Evolutionary conservation across 768 basidiomycete species (phyloP).

Genomic region (Auricularia heimuer): DNA sequence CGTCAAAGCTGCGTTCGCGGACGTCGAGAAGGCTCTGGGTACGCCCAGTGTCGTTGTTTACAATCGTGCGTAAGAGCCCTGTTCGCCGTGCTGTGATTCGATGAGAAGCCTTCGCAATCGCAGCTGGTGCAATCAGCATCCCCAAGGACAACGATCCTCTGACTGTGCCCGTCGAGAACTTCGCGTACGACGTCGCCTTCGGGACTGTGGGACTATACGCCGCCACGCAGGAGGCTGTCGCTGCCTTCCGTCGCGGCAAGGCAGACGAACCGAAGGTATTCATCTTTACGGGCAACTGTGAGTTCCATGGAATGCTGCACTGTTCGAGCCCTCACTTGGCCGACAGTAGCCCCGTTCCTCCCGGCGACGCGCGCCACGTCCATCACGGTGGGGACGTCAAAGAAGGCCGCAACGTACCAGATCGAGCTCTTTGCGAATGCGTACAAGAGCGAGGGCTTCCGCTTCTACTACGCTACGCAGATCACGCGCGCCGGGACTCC

Average conservation of each 20-base stretch:
- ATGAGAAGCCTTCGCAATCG: neutral
- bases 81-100: too few relatives aligned
- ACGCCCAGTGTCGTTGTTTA: neutral
- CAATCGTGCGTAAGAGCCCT: neutral
- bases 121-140: neutral
- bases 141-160: neutral
- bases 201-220: neutral
- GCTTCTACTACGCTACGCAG: constrained; percentile 4
- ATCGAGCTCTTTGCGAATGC: neutral
- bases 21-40: neutral
- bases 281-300: neutral
- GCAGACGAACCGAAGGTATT: constrained; percentile 3
- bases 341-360: neutral
- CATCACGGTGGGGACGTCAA: neutral
- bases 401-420: constrained; percentile 3
- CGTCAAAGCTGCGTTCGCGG: neutral
- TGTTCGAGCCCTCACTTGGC: neutral
- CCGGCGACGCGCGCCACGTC: neutral
- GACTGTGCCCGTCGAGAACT: neutral
- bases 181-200: neutral
- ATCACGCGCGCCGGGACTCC: neutral
- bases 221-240: constrained; percentile 1
- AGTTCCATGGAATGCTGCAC: neutral
- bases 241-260: neutral
- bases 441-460: neutral